Evolutionary conservation across 2,329 filamentous ascomycete genomes (phyloP).

Genomic region (Neonectria punicea): DNA sequence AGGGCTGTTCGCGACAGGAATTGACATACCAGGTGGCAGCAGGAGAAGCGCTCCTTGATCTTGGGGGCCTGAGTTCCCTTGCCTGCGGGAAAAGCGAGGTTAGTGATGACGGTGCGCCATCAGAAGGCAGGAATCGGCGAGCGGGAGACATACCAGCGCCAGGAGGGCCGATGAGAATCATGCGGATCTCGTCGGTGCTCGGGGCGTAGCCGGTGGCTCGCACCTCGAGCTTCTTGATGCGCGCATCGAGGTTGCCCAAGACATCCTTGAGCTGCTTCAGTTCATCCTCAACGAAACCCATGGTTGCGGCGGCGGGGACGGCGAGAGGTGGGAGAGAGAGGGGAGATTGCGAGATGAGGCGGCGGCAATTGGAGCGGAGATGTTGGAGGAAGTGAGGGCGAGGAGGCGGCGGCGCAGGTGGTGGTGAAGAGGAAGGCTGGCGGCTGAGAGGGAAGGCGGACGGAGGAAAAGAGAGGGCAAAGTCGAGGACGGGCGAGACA

Average conservation of each 20-base stretch:
- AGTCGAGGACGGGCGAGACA: slow-evolving; percentile 33
- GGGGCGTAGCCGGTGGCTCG: slow-evolving; percentile 68
- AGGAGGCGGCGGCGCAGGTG: slow-evolving; percentile 21
- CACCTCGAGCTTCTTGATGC: slow-evolving; percentile 86
- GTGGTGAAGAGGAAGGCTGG: slow-evolving; percentile 22
- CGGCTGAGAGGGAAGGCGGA: slow-evolving; percentile 18
- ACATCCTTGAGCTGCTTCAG: slow-evolving; percentile 87
- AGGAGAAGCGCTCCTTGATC: slow-evolving; percentile 97
- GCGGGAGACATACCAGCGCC: slow-evolving; percentile 80
- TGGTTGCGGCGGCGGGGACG: slow-evolving; percentile 61
- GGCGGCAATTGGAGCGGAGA: slow-evolving; percentile 33
- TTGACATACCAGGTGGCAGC: slow-evolving; percentile 88
- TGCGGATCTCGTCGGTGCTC: slow-evolving; percentile 78
- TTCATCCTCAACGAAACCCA: slow-evolving; percentile 90
- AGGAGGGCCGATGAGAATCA: slow-evolving; percentile 97
- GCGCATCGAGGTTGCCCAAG: slow-evolving; percentile 83
- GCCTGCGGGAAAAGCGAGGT: slow-evolving; percentile 64
- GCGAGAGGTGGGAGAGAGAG: slow-evolving; percentile 26
- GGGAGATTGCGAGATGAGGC: slow-evolving; percentile 21
- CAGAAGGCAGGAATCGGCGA: slow-evolving; percentile 10
- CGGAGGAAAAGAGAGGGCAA: slow-evolving; percentile 34
- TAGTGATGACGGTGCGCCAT: slow-evolving; percentile 22
- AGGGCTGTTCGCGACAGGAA: slow-evolving; percentile 22
- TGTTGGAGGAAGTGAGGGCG: slow-evolving; percentile 8
- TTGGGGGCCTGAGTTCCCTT: slow-evolving; percentile 98